Evolutionary conservation across 139 green algal genomes (phyloP), one percentile per base, ranked within the genome.

Genomic region (Raphidocelis subcapitata): DNA sequence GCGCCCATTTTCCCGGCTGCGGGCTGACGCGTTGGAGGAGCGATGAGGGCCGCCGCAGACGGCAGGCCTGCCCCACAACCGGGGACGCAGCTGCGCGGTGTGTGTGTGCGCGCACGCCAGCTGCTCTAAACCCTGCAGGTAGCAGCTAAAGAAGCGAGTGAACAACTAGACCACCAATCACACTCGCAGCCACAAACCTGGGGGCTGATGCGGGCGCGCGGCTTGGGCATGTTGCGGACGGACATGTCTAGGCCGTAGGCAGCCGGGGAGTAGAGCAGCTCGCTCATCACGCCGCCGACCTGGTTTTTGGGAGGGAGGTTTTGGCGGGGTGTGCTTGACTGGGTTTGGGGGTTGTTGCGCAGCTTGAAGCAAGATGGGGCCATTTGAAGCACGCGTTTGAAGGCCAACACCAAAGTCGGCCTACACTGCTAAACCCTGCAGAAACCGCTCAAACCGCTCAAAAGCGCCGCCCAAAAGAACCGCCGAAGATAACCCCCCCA

Each of bases 201-300:
- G 1, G 90, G 88, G 36, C 86, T 88, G 61, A 95, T 93, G 21
- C 95, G 82, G 0, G 88, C 93, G 14, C 91, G 84, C 1, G 95
- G 95, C 73, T 88, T 90, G 14, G 90, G 89, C 81, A 87, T 81
- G 73, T 94, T 89, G 32, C 73, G 70, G 1, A 73, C 46, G 32
- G 67, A 81, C 36, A 95, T 62, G 77, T 97, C 92, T 33, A 97
- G 76, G 21, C 93, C 93, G 69, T 91, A 95, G 3, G 84, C 74
- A 4, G 93, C 93, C 5, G 94, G 94, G 0, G 80, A 91, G 83
- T 98, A 98, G 26, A 98, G 84, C 21, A 98, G 76, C 84, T 98
- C 93, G 61, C 75, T 90, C 10, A 96, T 71, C 37, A 81, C 76
- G 29, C 92, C 92, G 20, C 92, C 92, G 36, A 97, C 73, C 52